Conservation (phyloP, 305 asterid species). For the Plantago coronopus region DNA sequence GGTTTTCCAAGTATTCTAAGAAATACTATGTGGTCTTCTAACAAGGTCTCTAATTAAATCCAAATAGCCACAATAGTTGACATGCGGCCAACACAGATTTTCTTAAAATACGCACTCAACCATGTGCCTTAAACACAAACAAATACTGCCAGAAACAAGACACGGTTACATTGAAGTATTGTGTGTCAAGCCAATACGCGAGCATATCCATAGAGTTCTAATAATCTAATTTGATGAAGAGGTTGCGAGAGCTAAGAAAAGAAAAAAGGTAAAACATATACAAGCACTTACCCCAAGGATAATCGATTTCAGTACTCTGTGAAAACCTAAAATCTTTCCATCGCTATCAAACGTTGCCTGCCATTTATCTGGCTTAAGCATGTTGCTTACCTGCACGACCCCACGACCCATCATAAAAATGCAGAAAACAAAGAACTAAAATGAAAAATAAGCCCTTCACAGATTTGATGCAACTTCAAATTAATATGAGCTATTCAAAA, state of each 20-base stretch:
- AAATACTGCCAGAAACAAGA: too few species aligned
- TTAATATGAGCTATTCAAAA: too few species aligned
- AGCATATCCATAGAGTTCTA: too few species aligned
- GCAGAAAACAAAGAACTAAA: too few species aligned
- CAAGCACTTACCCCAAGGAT: conserved; percentile 72
- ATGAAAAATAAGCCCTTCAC: too few species aligned
- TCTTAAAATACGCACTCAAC: not conserved
- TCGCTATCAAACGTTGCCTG: conserved; percentile 78
- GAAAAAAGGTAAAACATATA: conserved; percentile 11
- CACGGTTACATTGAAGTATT: too few species aligned
- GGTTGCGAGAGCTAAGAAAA: not conserved
- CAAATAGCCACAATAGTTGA: conserved; percentile 7
- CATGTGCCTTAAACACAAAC: too few species aligned
- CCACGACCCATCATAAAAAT: too few species aligned
- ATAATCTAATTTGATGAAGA: too few species aligned
- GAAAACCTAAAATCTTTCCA: conserved; percentile 84
- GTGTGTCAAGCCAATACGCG: too few species aligned
- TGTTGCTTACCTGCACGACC: conserved; percentile 63
- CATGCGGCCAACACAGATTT: conserved; percentile 1
- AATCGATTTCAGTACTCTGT: conserved; percentile 77
- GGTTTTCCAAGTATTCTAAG: conserved; percentile 10
- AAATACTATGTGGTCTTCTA: conserved; percentile 1
- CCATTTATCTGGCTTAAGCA: conserved; percentile 99
- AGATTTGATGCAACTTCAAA: too few species aligned
- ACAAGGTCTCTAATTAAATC: conserved; percentile 3